Base-by-base conservation (phyloP, 805 yeast genomes). In the Phaffomyces antillensis region DNA sequence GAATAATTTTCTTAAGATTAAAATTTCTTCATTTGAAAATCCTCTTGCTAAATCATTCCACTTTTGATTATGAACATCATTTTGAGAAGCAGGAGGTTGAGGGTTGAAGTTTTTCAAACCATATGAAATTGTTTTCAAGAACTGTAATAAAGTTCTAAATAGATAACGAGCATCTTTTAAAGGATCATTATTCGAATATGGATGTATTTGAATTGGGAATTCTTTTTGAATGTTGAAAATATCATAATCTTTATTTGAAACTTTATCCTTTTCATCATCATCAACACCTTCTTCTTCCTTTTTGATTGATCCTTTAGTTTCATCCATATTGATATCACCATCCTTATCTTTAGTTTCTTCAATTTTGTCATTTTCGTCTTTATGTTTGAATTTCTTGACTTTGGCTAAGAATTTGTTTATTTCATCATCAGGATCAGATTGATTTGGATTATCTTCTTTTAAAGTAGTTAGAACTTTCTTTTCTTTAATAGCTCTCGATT, bases 21-120 rank as follows among this genome's bases (percentile, higher is more conserved):
- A 70, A 26, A 89, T 81, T 58, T 93, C 97, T 61, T 93, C 96
- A 53, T 71, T 77, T 4, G 86, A 81, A 49, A 84, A 81, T n/a
- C 85, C 78, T 51, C 95, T 77, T 0, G 96, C 95, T 17, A 83
- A 75, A 46, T 86, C 93, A 48, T 84, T 81, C 97, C 97, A 91
- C 34, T 72, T 71, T 44, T 73, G 77, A 5, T 71, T 66, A 36
- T 73, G 67, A 41, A 73, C 67, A 10, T 74, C 79, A 25, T 68
- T 63, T 15, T 77, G 73, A 11, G 71, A 70, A n/a, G 65, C 64
- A 20, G 60, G 62, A 0, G 95, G 83, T 2, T 91, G 84, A 1
- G 96, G 95, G 58, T 90, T 91, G 60, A 96, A 89, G 42, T 81
- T 81, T 59, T 88, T 89, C 52, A 95, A 70, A 4, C 96, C 96